Base-by-base conservation (phyloP, 257 asterid species). In the Knoxia roxburghii region DNA sequence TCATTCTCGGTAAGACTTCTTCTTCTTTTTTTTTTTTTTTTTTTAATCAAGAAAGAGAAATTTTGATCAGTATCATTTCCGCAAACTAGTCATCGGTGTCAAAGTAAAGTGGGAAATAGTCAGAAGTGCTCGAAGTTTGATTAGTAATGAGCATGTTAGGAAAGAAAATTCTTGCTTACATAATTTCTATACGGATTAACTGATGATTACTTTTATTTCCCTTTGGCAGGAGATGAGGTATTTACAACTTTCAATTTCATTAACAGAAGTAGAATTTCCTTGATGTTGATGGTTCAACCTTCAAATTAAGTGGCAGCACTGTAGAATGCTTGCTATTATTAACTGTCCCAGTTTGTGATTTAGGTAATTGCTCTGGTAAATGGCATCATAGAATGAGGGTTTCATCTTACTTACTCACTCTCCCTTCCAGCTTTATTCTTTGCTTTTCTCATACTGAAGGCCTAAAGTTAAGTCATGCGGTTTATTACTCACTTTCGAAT, bases 151-250 rank as follows among this genome's bases (percentile, higher is more conserved):
- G 21, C 62, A 0, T 30, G 20, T 20, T 26, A 18, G 2, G 6
- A 35, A 59, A 32, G 8, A 24, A 18, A 60, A 5, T 12, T 35
- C 15, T 24, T 60, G 24, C 15, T 57, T 40, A 39, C 39, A 15
- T 9, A 50, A 37, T n/a, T 57, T 40, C 46, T 41, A 15, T 68
- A 50, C 49, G 12, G 33, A 37, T 21, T 62, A 48, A 23, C 49
- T 23, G 8, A 49, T 77, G 48, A 23, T 23, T 55, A 11, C 46
- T 37, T 58, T 1, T n/a, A 23, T 6, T 49, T 73, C 69, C 51
- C 41, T 54, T 59, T 75, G 77, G 84, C 98, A 92, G 98, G 98
- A 32, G 98, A 92, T 49, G 98, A 89, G 98, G 98, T 91, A 80
- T 74, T 81, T 61, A 66, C 70, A 57, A 50, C 60, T 43, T 63